Percentiles rank a stretch among this genome's conserved stretches.
These are phyloP conservation scores for Lipomyces yarrowii DNA, from an alignment of 1,139 yeast species.

Conservation along the genomic window DNA sequence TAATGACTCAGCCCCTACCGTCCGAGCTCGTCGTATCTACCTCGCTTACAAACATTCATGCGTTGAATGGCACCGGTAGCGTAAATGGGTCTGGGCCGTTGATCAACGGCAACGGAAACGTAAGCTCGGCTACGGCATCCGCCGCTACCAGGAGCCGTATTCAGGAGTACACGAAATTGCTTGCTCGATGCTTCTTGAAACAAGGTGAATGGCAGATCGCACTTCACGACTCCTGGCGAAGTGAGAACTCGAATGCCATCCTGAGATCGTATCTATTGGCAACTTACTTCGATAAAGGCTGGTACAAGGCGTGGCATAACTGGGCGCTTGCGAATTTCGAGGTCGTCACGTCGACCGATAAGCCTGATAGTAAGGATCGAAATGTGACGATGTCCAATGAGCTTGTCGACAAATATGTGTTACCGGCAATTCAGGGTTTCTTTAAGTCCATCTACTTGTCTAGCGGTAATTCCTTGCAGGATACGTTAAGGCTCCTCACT, in stretches of 20 bases:
- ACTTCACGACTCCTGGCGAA: slow-evolving; percentile 75
- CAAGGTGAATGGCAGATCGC: slow-evolving; percentile 99
- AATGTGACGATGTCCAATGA: slow-evolving; percentile 52
- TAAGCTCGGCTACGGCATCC: slow-evolving; percentile 5
- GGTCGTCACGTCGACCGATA: slow-evolving; percentile 61
- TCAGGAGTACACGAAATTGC: slow-evolving; percentile 78
- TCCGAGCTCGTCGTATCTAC: slow-evolving; percentile 18
- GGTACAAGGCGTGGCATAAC: slow-evolving; percentile 99
- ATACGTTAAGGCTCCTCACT: slow-evolving; percentile 84
- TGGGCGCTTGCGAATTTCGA: slow-evolving; percentile 99
- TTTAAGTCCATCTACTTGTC: slow-evolving; percentile 93
- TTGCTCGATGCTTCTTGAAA: slow-evolving; percentile 92
- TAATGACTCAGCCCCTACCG: slow-evolving; percentile 23
- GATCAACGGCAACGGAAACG: slow-evolving; percentile 6
- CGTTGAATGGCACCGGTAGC: slow-evolving; percentile 11
- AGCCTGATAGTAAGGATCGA: slow-evolving; percentile 30
- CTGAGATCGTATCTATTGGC: slow-evolving; percentile 91
- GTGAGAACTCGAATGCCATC: slow-evolving; percentile 62
- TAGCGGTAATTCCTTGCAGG: slow-evolving; percentile 84
- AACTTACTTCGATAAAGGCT: slow-evolving; percentile 85
- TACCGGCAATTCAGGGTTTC: slow-evolving; percentile 93
- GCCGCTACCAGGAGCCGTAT: slow-evolving; percentile 37
- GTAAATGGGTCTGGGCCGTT: slow-evolving; percentile 5
- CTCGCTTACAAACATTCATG: slow-evolving; percentile 4
- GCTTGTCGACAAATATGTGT: slow-evolving; percentile 79